phyloP scores from a whole-genome alignment of 2,329 filamentous ascomycete species.

The Sporothrix globosa region DNA sequence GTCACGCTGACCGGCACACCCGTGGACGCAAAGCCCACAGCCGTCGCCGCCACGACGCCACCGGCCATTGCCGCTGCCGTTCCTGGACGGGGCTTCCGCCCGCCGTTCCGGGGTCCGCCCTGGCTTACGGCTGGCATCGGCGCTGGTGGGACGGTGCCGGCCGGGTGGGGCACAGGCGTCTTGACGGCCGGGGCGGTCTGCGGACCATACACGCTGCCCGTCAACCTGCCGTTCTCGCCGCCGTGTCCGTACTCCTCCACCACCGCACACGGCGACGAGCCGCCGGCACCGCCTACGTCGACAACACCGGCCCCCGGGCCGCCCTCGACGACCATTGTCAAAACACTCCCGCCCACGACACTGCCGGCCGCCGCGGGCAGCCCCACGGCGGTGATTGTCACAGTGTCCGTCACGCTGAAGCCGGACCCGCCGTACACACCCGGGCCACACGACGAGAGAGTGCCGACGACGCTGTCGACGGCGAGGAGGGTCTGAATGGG shows the following conservation, averaged over 20 bases:
- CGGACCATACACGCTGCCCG: conserved; percentile 25
- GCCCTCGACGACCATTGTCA: not conserved
- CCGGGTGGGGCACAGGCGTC: conserved; percentile 4
- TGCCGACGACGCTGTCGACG: not conserved
- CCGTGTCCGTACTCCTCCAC: conserved; percentile 18
- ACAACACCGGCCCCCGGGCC: not conserved
- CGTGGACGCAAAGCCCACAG: not conserved
- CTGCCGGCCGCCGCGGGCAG: not conserved
- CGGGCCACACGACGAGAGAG: not conserved
- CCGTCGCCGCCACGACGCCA: not conserved
- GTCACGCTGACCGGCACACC: not conserved
- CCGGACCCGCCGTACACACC: conserved; percentile 22
- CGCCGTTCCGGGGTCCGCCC: not conserved
- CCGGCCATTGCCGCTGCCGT: not conserved
- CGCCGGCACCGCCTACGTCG: not conserved
- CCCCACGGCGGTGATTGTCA: not conserved
- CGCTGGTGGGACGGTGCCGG: not conserved
- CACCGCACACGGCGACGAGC: not conserved
- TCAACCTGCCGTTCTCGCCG: conserved; percentile 29
- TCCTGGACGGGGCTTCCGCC: not conserved
- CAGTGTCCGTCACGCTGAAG: conserved; percentile 2
- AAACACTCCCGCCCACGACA: not conserved
- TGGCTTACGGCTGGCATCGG: conserved; percentile 8
- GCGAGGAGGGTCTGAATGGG: not conserved
- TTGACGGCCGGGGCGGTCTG: conserved; percentile 28